Base-by-base conservation (phyloP, 169 alveolate species). In the Plasmodium sp. region DNA sequence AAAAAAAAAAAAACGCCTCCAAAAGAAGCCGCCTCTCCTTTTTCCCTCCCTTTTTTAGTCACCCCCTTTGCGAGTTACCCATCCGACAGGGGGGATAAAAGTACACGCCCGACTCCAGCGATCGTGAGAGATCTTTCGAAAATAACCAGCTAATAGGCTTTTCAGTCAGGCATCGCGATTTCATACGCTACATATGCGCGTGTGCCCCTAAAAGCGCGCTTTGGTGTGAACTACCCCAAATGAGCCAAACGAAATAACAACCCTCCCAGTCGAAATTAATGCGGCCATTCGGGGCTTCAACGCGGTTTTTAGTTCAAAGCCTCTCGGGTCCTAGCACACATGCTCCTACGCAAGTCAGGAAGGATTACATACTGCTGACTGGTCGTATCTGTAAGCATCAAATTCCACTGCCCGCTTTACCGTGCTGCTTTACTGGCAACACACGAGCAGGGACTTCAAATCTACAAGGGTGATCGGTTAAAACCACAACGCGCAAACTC, bases 91-190 rank as follows among this genome's bases (percentile, higher is more conserved):
- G 97, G 96, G 96, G 98, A 97, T 96, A 96, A 96, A 95, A 96
- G 95, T 94, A 97, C 97, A 96, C 95, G 90, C 43, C 39, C 92
- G 86, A 97, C 97, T 96, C 96, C 97, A 94, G 98, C 98, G 97
- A 97, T 97, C 98, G 98, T 97, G 98, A 97, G 98, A 96, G 98
- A 97, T 97, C 97, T 98, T 96, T 97, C 98, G 98, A 98, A 97
- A 97, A 98, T 96, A 97, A 97, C 99, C 98, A 97, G 99, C 99
- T 97, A 97, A 98, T 97, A 97, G 98, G 97, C 97, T 98, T 98
- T 97, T 97, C 98, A 67, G n/a, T 27, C 3, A 67, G 39, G 77
- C 43, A 27, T 22, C 39, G 39, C 39, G 1, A 5, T 27, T 67
- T 22, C 27, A 22, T 22, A 22, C 27, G 27, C 27, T 22, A 22